phyloP scores from a whole-genome alignment of 352 stramenopile genomes.

The Pythium aquatile region DNA sequence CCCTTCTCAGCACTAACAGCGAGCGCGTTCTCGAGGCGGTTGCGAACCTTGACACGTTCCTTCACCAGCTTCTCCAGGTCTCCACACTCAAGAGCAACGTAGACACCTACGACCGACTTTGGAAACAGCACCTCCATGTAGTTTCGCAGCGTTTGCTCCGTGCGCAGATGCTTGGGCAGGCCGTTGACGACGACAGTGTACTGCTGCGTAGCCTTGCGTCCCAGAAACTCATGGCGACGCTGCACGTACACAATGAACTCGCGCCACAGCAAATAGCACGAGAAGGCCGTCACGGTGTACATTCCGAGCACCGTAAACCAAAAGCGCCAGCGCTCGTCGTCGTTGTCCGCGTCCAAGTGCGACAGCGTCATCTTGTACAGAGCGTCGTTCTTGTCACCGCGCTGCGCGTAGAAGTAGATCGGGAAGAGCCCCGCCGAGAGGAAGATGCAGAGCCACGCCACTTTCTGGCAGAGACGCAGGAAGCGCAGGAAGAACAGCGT shows the following conservation, averaged over 20 bases:
- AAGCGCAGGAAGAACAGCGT: conserved; percentile 84
- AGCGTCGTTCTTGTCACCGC: conserved; percentile 29
- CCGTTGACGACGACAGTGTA: conserved; percentile 80
- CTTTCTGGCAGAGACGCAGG: conserved; percentile 65
- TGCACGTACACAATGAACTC: conserved; percentile 77
- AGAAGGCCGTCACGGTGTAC: conserved; percentile 59
- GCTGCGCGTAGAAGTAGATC: conserved; percentile 69
- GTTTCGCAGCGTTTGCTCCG: conserved; percentile 71
- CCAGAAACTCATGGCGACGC: conserved; percentile 77
- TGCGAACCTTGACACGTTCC: conserved; percentile 62
- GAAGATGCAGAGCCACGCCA: conserved; percentile 52
- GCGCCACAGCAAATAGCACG: conserved; percentile 60
- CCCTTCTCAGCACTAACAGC: conserved; percentile 58
- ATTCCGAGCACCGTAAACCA: conserved; percentile 64
- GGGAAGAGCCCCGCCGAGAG: conserved; percentile 71
- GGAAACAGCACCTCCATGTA: conserved; percentile 78
- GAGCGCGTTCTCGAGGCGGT: conserved; percentile 68
- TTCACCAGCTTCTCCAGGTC: conserved; percentile 73
- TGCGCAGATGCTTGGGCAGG: conserved; percentile 68
- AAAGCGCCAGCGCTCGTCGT: conserved; percentile 50
- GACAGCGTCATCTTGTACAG: conserved; percentile 75
- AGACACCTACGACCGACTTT: conserved; percentile 61
- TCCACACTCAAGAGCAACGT: conserved; percentile 72
- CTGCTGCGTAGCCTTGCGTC: conserved; percentile 58
- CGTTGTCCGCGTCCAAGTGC: conserved; percentile 42